These are phyloP conservation scores for Xerocomellus chrysenteron DNA, from an alignment of 768 basidiomycete genomes.

Conservation along the genomic window DNA sequence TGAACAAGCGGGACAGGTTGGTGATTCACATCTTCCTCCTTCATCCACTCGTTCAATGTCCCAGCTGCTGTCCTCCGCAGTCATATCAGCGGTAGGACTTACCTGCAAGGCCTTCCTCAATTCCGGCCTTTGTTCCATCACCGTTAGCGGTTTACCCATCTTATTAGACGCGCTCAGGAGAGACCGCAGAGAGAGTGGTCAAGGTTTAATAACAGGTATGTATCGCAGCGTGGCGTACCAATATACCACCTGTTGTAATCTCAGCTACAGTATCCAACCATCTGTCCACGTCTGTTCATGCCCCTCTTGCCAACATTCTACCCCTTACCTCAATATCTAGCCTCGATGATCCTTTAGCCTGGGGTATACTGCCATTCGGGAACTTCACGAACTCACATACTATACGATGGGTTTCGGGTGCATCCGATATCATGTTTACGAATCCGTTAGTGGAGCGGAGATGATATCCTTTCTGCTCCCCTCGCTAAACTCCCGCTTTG, in stretches of 20 bases:
- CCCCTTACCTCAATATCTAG: slow-evolving; percentile 37
- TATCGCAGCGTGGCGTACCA: slow-evolving; percentile 7
- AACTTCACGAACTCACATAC: slow-evolving; percentile 58
- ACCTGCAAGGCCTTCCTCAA: slow-evolving; percentile 77
- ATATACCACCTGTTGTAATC: slow-evolving; percentile 7
- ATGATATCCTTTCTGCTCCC: neutral
- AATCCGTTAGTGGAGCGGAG: slow-evolving; percentile 63
- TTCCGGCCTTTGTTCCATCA: slow-evolving; percentile 61
- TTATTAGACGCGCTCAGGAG: slow-evolving; percentile 61
- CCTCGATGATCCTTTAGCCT: slow-evolving; percentile 80
- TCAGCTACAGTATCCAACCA: slow-evolving; percentile 78
- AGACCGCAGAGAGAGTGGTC: slow-evolving; percentile 44
- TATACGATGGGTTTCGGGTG: slow-evolving; percentile 90
- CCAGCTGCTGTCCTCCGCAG: slow-evolving; percentile 53
- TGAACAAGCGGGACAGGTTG: neutral
- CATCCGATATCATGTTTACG: slow-evolving; percentile 92
- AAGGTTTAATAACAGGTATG: slow-evolving; percentile 74
- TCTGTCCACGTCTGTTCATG: slow-evolving; percentile 73
- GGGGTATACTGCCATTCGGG: slow-evolving; percentile 76
- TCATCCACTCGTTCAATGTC: slow-evolving; percentile 31
- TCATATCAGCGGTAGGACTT: slow-evolving; percentile 67
- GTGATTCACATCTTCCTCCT: neutral
- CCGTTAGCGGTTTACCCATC: slow-evolving; percentile 66
- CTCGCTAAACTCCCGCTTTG: slow-evolving; percentile 16
- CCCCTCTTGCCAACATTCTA: neutral